phyloP scores from a whole-genome alignment of 805 yeast genomes.

The Candida oleophila region DNA sequence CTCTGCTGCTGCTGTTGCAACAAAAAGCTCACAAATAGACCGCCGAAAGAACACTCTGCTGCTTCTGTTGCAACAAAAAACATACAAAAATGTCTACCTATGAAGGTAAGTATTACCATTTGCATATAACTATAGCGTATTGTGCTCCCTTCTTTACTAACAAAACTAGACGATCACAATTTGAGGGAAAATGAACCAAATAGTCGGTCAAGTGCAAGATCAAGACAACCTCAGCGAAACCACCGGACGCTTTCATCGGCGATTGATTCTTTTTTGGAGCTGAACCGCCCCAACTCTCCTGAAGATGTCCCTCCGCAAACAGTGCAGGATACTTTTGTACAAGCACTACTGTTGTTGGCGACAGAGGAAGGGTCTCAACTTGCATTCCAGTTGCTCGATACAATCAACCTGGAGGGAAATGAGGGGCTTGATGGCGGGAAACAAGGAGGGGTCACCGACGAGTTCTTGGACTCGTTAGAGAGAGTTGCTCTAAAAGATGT shows the following conservation, averaged over 20 bases:
- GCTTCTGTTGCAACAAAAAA: too few species aligned
- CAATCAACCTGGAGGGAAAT: slow-evolving; percentile 14
- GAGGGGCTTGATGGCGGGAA: slow-evolving; percentile 3
- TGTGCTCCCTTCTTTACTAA: neutral
- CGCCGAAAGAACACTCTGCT: neutral
- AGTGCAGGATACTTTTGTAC: slow-evolving; percentile 23
- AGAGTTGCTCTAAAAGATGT: slow-evolving; percentile 45
- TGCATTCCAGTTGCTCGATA: slow-evolving; percentile 25
- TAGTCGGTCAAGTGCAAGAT: slow-evolving; percentile 6
- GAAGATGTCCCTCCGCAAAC: slow-evolving; percentile 3
- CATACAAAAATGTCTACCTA: slow-evolving; percentile 43
- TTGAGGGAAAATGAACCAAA: slow-evolving; percentile 11
- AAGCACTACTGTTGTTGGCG: slow-evolving; percentile 30
- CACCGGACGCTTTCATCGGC: slow-evolving; percentile 31
- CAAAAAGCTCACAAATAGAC: neutral
- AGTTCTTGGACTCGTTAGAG: slow-evolving; percentile 73
- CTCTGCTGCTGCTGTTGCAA: neutral
- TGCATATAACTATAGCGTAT: neutral
- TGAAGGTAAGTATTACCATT: slow-evolving; percentile 36
- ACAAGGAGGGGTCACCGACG: slow-evolving; percentile 59
- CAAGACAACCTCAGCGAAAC: slow-evolving; percentile 14
- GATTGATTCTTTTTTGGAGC: slow-evolving; percentile 34
- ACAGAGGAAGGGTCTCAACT: slow-evolving; percentile 30
- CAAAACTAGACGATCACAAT: slow-evolving; percentile 38
- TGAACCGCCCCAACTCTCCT: slow-evolving; percentile 8